Percentiles rank a stretch among this genome's conserved stretches.
Evolutionary conservation across 1,139 yeast genomes (phyloP).

Genomic region (Yamadazyma jaroonii): DNA sequence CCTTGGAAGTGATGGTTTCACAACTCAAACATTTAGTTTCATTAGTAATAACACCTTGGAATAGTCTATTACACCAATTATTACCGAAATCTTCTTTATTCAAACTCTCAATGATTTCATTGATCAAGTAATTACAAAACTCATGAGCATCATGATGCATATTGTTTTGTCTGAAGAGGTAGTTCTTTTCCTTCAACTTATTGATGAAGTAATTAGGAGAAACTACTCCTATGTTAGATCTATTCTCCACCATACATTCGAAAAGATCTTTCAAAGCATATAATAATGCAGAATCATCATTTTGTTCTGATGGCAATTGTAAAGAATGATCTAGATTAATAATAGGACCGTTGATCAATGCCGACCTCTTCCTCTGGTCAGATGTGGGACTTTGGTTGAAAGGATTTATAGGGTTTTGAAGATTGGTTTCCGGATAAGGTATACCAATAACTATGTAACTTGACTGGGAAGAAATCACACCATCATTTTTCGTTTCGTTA

Average conservation of each 20-base stretch:
- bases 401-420: slow-evolving; percentile 37
- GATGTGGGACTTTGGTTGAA: slow-evolving; percentile 54
- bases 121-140: slow-evolving; percentile 80
- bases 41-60: slow-evolving; percentile 82
- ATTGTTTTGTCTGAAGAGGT: slow-evolving; percentile 72
- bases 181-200: slow-evolving; percentile 76
- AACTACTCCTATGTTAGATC: slow-evolving; percentile 73
- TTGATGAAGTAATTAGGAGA: slow-evolving; percentile 76
- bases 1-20: slow-evolving; percentile 80
- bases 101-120: slow-evolving; percentile 73
- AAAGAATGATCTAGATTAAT: slow-evolving; percentile 72
- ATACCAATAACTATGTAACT: slow-evolving; percentile 42
- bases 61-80: slow-evolving; percentile 66
- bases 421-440: slow-evolving; percentile 39
- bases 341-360: slow-evolving; percentile 80
- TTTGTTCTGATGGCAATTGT: slow-evolving; percentile 37
- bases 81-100: slow-evolving; percentile 34
- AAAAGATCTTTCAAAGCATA: slow-evolving; percentile 81
- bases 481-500: slow-evolving; percentile 18
- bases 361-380: slow-evolving; percentile 79
- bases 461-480: slow-evolving; percentile 27
- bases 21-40: slow-evolving; percentile 90
- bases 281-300: slow-evolving; percentile 55
- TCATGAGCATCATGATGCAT: slow-evolving; percentile 99
- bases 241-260: slow-evolving; percentile 76